phyloP scores from a whole-genome alignment of 345 rosid genomes.

The Kernera saxatilis region DNA sequence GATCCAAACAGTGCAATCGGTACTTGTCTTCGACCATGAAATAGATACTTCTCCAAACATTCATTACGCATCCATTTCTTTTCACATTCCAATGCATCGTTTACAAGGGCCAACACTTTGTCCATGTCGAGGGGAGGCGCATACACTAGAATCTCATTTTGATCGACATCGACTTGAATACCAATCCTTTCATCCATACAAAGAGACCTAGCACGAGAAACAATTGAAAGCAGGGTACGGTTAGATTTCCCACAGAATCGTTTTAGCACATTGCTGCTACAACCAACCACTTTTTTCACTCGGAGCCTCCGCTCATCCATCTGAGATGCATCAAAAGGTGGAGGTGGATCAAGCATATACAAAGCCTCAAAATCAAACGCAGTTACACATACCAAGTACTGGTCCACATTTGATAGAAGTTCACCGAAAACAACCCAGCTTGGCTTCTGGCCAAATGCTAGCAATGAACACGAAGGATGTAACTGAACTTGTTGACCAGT shows the following conservation, averaged over 20 bases:
- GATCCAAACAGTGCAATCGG: slow-evolving; percentile 75
- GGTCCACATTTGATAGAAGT: slow-evolving; percentile 47
- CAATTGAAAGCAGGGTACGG: slow-evolving; percentile 46
- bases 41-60: slow-evolving; percentile 63
- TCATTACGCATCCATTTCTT: slow-evolving; percentile 58
- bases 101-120: slow-evolving; percentile 45
- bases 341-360: slow-evolving; percentile 54
- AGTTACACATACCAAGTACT: slow-evolving; percentile 84
- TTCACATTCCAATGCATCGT: slow-evolving; percentile 54
- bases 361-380: slow-evolving; percentile 69
- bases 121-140: slow-evolving; percentile 50
- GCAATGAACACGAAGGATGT: slow-evolving; percentile 86
- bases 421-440: slow-evolving; percentile 88
- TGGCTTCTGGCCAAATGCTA: slow-evolving; percentile 72
- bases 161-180: slow-evolving; percentile 51
- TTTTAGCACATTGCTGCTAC: slow-evolving; percentile 51
- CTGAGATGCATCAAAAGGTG: slow-evolving; percentile 51
- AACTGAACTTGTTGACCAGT: slow-evolving; percentile 69
- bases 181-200: slow-evolving; percentile 60
- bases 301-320: slow-evolving; percentile 56
- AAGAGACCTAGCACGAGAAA: slow-evolving; percentile 43
- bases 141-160: slow-evolving; percentile 60
- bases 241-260: slow-evolving; percentile 73
- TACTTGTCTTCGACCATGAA: slow-evolving; percentile 49
- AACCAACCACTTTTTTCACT: slow-evolving; percentile 50